Base-by-base conservation (phyloP, 805 yeast genomes). In the Saccharomycopsis javanensis region DNA sequence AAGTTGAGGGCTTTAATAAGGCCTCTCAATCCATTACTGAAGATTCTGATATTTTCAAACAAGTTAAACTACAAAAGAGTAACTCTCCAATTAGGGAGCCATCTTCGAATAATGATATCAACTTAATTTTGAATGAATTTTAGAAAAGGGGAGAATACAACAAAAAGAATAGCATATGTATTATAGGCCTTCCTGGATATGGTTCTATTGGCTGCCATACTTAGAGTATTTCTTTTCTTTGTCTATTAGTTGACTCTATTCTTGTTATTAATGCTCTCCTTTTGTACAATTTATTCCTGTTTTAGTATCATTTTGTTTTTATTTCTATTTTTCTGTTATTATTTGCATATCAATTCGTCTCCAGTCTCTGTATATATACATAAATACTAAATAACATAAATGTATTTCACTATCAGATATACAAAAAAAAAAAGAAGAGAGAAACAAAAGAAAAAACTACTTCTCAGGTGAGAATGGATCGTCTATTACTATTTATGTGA, bases 21-120 rank as follows among this genome's bases (percentile, higher is more conserved):
- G 28, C 27, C 10, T 45, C 42, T 30, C 38, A 30, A 30, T 27
- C 35, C 20, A 34, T 34, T 8, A 18, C 56, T 16, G 37, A 30
- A 25, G 58, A 56, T 31, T 38, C 58, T n/a, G 50, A 34, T 37
- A 18, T 55, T 1, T 37, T 50, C 23, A 50, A 30, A 20, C 23
- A 42, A 42, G 48, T n/a, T 11, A 42, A 42, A 42, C 23, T 42
- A 7, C 48, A 42, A 20, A 42, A 42, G n/a, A 42, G 48, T 20
- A 42, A 42, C 23, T 42, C 48, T 10, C 48, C 48, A 42, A 42
- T 42, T 4, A 42, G 48, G 15, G 48, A 42, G 15, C 48, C 48
- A 42, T 42, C 48, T 11, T 42, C 48, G 15, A 42, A 20, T 25
- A 42, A 42, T 25, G 48, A 42, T 42, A 42, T 42, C 15, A 42